phyloP scores from a whole-genome alignment of 148 eudicot species.

The Chenopodium formosanum region DNA sequence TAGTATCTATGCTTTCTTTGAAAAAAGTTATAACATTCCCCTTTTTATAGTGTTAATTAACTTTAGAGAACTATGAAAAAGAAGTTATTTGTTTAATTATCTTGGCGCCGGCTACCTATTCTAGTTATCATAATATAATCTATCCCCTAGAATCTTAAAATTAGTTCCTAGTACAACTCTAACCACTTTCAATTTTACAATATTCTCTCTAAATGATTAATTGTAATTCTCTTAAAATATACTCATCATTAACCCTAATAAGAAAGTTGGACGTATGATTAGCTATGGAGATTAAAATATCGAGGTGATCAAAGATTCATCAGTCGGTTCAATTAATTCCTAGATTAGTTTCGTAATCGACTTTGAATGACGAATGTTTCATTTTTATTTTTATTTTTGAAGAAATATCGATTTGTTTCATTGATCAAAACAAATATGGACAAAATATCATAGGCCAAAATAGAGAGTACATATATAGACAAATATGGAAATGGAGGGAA shows the following conservation, averaged over 20 bases:
- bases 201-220: background rate
- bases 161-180: background rate
- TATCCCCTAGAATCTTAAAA: background rate
- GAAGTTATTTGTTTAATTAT: background rate
- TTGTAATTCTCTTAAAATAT: background rate
- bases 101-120: slow-evolving; percentile 9
- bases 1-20: background rate
- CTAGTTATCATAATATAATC: background rate
- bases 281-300: too few relatives aligned
- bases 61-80: slow-evolving; percentile 3
- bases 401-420: too few relatives aligned
- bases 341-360: background rate
- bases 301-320: background rate
- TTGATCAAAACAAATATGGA: too few relatives aligned
- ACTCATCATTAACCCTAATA: background rate
- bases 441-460: too few relatives aligned
- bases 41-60: background rate
- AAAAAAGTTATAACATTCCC: background rate
- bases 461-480: too few relatives aligned
- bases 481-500: too few relatives aligned
- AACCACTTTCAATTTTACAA: background rate
- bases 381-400: too few relatives aligned
- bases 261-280: background rate
- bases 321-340: background rate
- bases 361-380: background rate